phyloP scores from a whole-genome alignment of 2,329 filamentous ascomycete species.

The Chaetomiaceae sp. region DNA sequence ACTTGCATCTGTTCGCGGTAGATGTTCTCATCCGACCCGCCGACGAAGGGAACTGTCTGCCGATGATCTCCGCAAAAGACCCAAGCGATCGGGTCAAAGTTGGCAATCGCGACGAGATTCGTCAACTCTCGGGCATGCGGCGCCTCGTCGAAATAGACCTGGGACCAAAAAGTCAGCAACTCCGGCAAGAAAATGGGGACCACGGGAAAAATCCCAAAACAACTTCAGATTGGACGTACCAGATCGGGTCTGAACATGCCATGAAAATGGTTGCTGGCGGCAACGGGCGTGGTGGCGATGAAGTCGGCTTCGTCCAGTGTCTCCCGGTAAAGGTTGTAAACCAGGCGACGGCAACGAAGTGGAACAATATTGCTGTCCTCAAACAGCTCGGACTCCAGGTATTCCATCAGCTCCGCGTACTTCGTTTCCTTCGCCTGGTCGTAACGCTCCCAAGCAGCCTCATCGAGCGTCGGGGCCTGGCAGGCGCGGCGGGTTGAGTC shows the following conservation, averaged over 20 bases:
- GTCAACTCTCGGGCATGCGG: conserved; percentile 13
- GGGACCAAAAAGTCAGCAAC: no score
- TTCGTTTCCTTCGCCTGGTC: not conserved
- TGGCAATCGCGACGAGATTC: conserved; percentile 14
- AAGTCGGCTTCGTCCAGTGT: conserved; percentile 12
- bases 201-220: no score
- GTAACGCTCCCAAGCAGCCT: conserved; percentile 12
- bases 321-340: conserved; percentile 11
- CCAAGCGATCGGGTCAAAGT: conserved; percentile 14
- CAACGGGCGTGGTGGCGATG: conserved; percentile 15
- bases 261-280: conserved; percentile 6
- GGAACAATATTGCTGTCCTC: conserved; percentile 2
- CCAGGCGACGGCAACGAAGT: not conserved
- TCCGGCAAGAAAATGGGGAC: no score
- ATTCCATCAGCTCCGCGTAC: conserved; percentile 3
- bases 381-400: conserved; percentile 4
- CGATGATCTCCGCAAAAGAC: conserved; percentile 14
- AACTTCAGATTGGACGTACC: no score
- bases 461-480: conserved; percentile 7
- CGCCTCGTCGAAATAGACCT: conserved; percentile 13
- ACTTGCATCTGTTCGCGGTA: conserved; percentile 10
- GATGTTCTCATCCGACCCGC: conserved; percentile 6
- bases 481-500: not conserved
- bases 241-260: conserved; percentile 15
- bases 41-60: conserved; percentile 12